A percentile compares a stretch with the other conserved stretches of the same genome.
Evolutionary conservation across 1,284 basidiomycete species (phyloP).

Genomic region (Trichosporon asahii): DNA sequence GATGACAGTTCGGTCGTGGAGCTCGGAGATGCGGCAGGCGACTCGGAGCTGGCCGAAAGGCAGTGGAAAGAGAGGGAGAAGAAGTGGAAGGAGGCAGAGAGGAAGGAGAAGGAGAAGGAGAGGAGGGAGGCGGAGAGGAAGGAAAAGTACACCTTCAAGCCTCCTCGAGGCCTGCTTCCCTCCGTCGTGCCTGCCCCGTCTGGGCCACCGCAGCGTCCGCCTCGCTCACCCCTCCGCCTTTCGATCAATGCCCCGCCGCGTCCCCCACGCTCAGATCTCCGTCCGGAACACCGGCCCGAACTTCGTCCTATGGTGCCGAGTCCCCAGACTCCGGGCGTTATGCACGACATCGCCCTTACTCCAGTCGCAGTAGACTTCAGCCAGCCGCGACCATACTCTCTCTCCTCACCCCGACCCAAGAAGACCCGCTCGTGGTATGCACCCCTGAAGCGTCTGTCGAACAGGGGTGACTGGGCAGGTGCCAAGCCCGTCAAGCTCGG

Average conservation of each 20-base stretch:
- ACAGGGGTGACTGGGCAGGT: not conserved
- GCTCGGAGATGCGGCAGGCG: not conserved
- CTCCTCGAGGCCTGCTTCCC: not conserved
- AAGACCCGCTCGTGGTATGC: not conserved
- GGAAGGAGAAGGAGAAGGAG: not conserved
- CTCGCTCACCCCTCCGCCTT: conserved; percentile 18
- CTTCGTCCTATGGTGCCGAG: conserved; percentile 7
- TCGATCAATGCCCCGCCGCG: not conserved
- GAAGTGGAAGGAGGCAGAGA: not conserved
- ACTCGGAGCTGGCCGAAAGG: not conserved
- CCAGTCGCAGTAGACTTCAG: conserved; percentile 24
- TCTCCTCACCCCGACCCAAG: not conserved
- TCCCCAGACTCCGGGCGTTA: conserved; percentile 18
- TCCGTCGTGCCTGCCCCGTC: not conserved
- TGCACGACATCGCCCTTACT: conserved; percentile 42
- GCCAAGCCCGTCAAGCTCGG: not conserved
- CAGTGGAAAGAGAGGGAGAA: not conserved
- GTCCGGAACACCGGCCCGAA: not conserved
- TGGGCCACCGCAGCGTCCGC: not conserved
- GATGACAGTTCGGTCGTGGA: not conserved
- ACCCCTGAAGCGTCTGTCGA: not conserved
- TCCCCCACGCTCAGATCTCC: not conserved
- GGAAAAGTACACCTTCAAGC: conserved; percentile 4
- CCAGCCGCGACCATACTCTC: not conserved
- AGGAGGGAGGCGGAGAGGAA: not conserved